phyloP scores from a whole-genome alignment of 495 filamentous ascomycete genomes.

The Penicillium daleae region DNA sequence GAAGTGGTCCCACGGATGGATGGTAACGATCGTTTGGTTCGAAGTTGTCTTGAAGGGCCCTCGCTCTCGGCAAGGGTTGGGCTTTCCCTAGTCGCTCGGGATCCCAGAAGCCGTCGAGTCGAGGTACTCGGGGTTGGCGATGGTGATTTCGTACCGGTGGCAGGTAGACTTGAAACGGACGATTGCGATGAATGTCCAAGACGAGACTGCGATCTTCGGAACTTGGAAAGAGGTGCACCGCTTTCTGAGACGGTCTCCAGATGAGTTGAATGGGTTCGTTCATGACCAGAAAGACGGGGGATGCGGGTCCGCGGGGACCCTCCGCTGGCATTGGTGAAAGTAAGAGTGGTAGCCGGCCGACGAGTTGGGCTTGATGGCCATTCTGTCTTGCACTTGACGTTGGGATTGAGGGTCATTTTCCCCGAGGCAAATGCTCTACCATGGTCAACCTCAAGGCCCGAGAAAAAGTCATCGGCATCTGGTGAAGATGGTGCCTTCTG shows the following conservation, averaged over 20 bases:
- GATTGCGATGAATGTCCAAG: slow-evolving; percentile 69
- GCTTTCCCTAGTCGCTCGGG: slow-evolving; percentile 57
- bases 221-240: slow-evolving; percentile 68
- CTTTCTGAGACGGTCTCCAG: slow-evolving; percentile 93
- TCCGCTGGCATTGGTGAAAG: slow-evolving; percentile 73
- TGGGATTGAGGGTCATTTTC: slow-evolving; percentile 88
- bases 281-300: slow-evolving; percentile 65
- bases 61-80: slow-evolving; percentile 59
- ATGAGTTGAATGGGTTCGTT: slow-evolving; percentile 67
- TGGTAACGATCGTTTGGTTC: slow-evolving; percentile 86
- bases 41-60: slow-evolving; percentile 74
- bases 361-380: slow-evolving; percentile 71
- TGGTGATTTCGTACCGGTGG: slow-evolving; percentile 52
- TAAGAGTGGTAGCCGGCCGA: slow-evolving; percentile 77
- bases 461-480: slow-evolving; percentile 81
- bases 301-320: slow-evolving; percentile 57
- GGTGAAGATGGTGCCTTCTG: slow-evolving; percentile 30
- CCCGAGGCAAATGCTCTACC: slow-evolving; percentile 77
- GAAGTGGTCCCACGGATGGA: slow-evolving; percentile 63
- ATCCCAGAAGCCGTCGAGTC: slow-evolving; percentile 59
- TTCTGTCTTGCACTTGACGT: slow-evolving; percentile 80
- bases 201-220: slow-evolving; percentile 64
- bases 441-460: slow-evolving; percentile 84
- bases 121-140: slow-evolving; percentile 59
- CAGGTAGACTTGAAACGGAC: slow-evolving; percentile 65